Base-by-base conservation (phyloP, 2,329 filamentous ascomycete species). In the Colletotrichum sp. region DNA sequence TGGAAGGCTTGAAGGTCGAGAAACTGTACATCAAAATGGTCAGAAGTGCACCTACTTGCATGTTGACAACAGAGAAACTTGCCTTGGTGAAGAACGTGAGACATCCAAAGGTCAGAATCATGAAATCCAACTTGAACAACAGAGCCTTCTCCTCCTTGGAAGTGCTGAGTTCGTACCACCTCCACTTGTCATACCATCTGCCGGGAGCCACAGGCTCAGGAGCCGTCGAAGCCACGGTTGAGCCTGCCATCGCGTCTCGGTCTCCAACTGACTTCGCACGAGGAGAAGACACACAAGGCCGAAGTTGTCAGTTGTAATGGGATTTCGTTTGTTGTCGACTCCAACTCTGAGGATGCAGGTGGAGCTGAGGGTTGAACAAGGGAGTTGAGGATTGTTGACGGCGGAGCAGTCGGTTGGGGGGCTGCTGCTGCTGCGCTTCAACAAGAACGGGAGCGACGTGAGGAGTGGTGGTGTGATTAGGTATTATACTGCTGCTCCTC, bases 31-130 rank as follows among this genome's bases (percentile, higher is more conserved):
- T 4, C 2, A 3, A 15, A 11, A n/a, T 1, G 5, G n/a, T 70
- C 8, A 70, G 62, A 5, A 27, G 59, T 1, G 29, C 33, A 27
- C 54, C 2, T 16, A 57, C 11, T 51, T 21, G 54, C 54, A 29
- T 16, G 21, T 1, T 11, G 0, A 11, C 13, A 57, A 16, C 5
- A 0, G 54, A 57, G 27, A n/a, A 3, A 69, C 86, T 29, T 77
- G 87, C 87, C 77, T 89, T 89, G 76, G 87, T 83, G 72, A 90
- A 88, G 78, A 89, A 90, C 75, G 85, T 87, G 61, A 92, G 78
- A 77, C 90, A 92, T 80, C 90, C 92, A 78, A 92, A 92, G 0
- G 88, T 90, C 63, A 92, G 80, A 76, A 92, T 92, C 82, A 92
- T 92, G 77, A 91, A 91, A 79, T 92, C 90, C 66, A 91, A 89